Evolutionary conservation across 805 yeast species (phyloP), one percentile per base, ranked within the genome.

Genomic region (Tanozyma kutaoensis): DNA sequence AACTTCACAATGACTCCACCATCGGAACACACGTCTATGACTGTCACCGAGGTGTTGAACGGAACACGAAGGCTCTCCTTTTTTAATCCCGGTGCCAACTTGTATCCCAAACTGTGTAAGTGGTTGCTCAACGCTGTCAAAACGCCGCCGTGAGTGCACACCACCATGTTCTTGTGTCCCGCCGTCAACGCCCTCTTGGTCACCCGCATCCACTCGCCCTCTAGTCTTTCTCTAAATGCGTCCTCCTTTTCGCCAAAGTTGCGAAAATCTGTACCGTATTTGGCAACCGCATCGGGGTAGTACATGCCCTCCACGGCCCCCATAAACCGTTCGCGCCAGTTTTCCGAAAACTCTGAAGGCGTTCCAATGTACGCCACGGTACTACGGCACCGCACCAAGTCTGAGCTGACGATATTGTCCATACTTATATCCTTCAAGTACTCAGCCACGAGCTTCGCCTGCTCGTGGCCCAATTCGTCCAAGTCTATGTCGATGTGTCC

Each of bases 121-220:
- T 72, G 59, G 33, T 66, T 65, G 22, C 69, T 44, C 20, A 75
- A 61, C 16, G 72, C 66, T 24, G 81, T 66, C 12, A 82, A 73
- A 2, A 78, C 77, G 7, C 93, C 93, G 13, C 94, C 94, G 46
- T 82, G 94, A 10, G 84, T 70, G 30, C 82, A 69, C 13, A 80
- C 32, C 10, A 74, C 55, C 2, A 77, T 62, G 38, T 78, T 79
- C 26, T 49, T 50, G 29, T 50, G 43, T 14, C 48, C 48, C 2
- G 51, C 41, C 0, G 37, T 38, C 3, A 46, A 39, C 3, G 65
- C 49, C 15, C 52, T 55, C 8, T 56, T 50, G 3, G 72, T 43
- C 0, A 69, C 49, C 2, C 32, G 27, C 14, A 57, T 47, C 57
- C 77, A 64, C 26, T 62, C 71, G 4, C 38, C 28, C 7, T 52